Evolutionary conservation across 2,329 filamentous ascomycete genomes (phyloP).

Genomic region (Colletotrichum karsti): DNA sequence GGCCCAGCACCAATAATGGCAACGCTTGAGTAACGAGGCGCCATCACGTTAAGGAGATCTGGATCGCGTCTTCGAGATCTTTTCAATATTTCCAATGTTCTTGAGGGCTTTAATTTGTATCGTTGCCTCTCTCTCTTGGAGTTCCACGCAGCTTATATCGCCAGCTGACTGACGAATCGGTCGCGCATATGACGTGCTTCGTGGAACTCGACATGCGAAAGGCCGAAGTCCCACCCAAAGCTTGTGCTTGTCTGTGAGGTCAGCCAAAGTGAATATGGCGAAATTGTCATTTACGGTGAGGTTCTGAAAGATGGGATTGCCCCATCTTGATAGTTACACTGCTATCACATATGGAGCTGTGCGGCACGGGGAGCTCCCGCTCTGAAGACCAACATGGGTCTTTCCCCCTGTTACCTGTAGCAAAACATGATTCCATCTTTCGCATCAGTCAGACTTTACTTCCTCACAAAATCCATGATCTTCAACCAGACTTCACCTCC

Average conservation of each 20-base stretch:
- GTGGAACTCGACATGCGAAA: neutral
- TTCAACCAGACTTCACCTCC: neutral
- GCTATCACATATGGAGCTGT: no score
- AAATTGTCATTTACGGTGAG: no score
- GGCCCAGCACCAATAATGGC: slow-evolving; percentile 68
- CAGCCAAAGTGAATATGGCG: neutral
- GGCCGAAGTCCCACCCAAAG: neutral
- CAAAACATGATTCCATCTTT: no score
- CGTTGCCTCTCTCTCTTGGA: no score
- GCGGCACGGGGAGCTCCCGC: no score
- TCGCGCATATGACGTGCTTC: slow-evolving; percentile 1
- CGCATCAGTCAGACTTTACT: no score
- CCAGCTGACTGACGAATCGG: neutral
- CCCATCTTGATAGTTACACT: no score
- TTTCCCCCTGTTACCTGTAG: no score
- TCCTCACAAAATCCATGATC: neutral
- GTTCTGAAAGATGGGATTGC: neutral
- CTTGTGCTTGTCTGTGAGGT: neutral
- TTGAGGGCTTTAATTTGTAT: no score
- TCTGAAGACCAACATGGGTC: no score
- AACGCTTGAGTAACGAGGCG: slow-evolving; percentile 39
- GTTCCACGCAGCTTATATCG: neutral
- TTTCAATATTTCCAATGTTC: no score
- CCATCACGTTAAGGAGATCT: neutral
- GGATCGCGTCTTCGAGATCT: no score